Evolutionary conservation across 257 asterid genomes (phyloP), one percentile per base, ranked within the genome.

Genomic region (Anisodus acutangulus): DNA sequence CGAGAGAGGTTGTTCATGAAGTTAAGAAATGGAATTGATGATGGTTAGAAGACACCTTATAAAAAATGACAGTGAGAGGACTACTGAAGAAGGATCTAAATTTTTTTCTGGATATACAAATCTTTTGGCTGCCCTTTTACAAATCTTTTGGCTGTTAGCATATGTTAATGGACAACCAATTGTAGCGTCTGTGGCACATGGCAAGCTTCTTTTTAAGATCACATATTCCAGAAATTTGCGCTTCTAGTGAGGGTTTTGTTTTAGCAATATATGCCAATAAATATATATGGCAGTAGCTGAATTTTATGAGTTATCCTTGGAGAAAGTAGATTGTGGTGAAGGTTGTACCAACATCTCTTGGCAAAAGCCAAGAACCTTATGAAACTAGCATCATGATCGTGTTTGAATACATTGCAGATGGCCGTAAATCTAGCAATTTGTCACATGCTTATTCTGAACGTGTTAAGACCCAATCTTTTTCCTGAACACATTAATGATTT

Each of bases 281-380:
- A 31, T 31, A 49, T 74, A 49, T 49, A 74, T 74, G 41, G 62
- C 12, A 49, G 49, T 76, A 51, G 47, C 63, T 51, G 64, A 49
- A 51, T 76, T 76, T 51, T n/a, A 13, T 26, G 64, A 76, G 26
- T 26, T 76, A 2, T 76, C 81, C 81, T 22, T 22, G 3, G 63
- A 15, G 47, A 26, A 51, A 26, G 62, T 51, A 26, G 22, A 13
- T 49, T 26, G 64, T 22, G 11, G 81, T 13, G 55, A 70, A 57
- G 13, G 35, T 15, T 76, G 64, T 22, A 51, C 5, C 81, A 74
- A 19, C 60, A 49, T 13, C 63, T 53, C 81, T 51, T 51, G 62
- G 81, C 19, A 12, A 76, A 74, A 74, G 43, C 9, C 57, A 45
- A 51, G 63, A 76, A 76, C 81, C 81, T 19, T 72, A 71, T 47